Base-by-base conservation (phyloP, 2,329 filamentous ascomycete genomes). In the Podosphaera aphanis region DNA sequence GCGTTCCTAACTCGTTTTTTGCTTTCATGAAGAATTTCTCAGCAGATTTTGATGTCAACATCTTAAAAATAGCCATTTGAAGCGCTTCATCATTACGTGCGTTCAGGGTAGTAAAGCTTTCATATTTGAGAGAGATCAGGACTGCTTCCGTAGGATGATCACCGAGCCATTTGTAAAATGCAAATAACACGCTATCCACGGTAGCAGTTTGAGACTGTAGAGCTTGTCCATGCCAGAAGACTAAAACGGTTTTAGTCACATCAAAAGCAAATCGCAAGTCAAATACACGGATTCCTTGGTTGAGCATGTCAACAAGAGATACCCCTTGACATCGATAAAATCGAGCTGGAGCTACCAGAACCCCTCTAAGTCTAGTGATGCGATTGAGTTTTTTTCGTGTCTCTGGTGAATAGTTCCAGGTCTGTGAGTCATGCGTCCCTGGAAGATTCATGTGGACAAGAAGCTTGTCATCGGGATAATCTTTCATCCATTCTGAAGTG, bases 201-300 rank as follows among this genome's bases (percentile, higher is more conserved):
- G 60, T 64, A 1, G 66, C 63, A 0, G 55, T 60, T 43, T 66
- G 60, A 0, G 64, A 66, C 19, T 65, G 56, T 23, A 70, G 57
- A 5, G 64, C 67, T 27, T 61, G 49, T 5, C 59, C 57, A 51
- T 71, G 68, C 59, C 65, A 70, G 56, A 69, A 70, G 2, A 68
- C 62, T 1, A 71, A 56, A 1, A 56, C 60, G 7, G 56, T 61
- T 44, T 63, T 64, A 2, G 63, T 63, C 2, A 64, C 60, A 50
- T 70, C 67, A 27, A 64, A 59, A 2, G 66, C 66, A 51, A 64
- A 67, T n/a, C 67, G 59, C 35, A 70, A 55, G 50, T 71, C 68
- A 47, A 71, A 68, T 31, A 62, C 67, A 15, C 68, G 63, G 13
- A 70, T 63, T 5, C 67, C 68, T 21, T 58, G 59, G 40, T 65